Percentiles rank a stretch among this genome's conserved stretches.
Evolutionary conservation across 1,284 basidiomycete species (phyloP).

Genomic region (Rhodotorula sp.): DNA sequence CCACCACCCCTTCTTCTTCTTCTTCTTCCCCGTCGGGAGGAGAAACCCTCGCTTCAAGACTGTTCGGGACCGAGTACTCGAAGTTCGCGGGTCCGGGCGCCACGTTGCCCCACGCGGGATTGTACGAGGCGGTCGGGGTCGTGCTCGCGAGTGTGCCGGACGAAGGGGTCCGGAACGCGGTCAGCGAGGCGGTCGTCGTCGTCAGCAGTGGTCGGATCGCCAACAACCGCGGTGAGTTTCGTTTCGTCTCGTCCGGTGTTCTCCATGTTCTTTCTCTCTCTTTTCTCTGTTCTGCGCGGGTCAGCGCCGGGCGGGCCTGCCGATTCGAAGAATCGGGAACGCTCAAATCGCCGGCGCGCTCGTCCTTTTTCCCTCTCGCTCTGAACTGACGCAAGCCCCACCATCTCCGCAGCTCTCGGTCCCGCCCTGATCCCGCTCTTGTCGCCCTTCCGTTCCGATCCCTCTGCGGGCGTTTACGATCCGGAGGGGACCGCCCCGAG

Average conservation of each 20-base stretch:
- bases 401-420: conserved; percentile 50
- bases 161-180: conserved; percentile 61
- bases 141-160: conserved; percentile 49
- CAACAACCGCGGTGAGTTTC: conserved; percentile 65
- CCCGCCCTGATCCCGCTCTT: conserved; percentile 73
- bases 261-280: background rate
- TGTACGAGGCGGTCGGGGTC: conserved; percentile 53
- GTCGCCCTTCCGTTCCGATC: conserved; percentile 55
- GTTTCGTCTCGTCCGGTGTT: background rate
- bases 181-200: conserved; percentile 79
- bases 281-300: too few relatives aligned
- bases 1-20: conserved; percentile 4
- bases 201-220: conserved; percentile 68
- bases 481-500: conserved; percentile 62
- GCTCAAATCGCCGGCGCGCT: too few relatives aligned
- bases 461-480: conserved; percentile 49
- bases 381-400: conserved; percentile 46
- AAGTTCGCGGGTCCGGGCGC: background rate
- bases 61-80: conserved; percentile 37
- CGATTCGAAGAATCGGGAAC: too few relatives aligned
- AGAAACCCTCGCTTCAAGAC: conserved; percentile 1
- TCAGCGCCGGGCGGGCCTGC: background rate
- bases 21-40: background rate
- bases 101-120: conserved; percentile 14
- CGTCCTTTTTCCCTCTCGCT: too few relatives aligned